Evolutionary conservation across 1,284 basidiomycete genomes (phyloP).

Genomic region (Fomitopsis pinicola): DNA sequence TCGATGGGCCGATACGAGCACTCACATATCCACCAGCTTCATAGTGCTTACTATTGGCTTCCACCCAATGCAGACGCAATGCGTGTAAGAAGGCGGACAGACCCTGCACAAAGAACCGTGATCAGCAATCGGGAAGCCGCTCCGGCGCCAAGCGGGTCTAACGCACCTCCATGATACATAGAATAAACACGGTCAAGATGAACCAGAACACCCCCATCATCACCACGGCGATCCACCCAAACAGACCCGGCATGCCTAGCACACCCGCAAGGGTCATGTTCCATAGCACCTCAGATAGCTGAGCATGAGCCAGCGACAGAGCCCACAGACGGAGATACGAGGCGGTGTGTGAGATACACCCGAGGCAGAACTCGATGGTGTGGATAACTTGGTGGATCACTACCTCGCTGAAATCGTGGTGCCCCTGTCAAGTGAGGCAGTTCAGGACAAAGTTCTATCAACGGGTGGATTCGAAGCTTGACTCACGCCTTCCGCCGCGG

Average conservation of each 20-base stretch:
- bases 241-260: constrained; percentile 53
- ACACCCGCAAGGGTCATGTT: constrained; percentile 71
- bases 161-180: constrained; percentile 92
- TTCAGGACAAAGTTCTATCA: constrained; percentile 7
- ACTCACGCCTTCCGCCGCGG: constrained; percentile 60
- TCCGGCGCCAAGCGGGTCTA: constrained; percentile 4
- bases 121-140: constrained; percentile 11
- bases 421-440: constrained; percentile 42
- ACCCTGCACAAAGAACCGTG: constrained; percentile 48
- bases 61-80: constrained; percentile 96
- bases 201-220: constrained; percentile 83
- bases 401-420: constrained; percentile 91
- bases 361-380: constrained; percentile 97
- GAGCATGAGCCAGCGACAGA: constrained; percentile 95
- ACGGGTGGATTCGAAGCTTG: constrained; percentile 1
- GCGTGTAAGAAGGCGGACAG: constrained; percentile 95
- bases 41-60: constrained; percentile 96
- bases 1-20: constrained; percentile 26
- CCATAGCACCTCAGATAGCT: constrained; percentile 95
- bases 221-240: constrained; percentile 57
- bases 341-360: constrained; percentile 98
- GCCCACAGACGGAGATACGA: constrained; percentile 99
- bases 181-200: constrained; percentile 65
- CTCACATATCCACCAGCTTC: constrained; percentile 85
- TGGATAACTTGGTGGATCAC: constrained; percentile 97